phyloP scores from a whole-genome alignment of 345 rosid species.

The Euphorbia lathyris region DNA sequence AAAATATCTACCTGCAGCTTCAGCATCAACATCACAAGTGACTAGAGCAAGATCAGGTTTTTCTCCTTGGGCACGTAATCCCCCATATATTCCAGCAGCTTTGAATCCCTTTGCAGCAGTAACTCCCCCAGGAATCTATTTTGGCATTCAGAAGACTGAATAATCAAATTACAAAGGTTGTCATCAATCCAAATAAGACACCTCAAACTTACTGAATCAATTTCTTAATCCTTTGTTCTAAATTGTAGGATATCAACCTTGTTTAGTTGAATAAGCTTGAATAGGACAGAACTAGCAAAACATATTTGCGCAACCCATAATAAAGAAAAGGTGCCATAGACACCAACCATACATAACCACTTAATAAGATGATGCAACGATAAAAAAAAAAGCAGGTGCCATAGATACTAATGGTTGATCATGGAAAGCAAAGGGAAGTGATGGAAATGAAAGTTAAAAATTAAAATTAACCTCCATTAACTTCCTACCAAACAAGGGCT shows the following conservation, averaged over 20 bases:
- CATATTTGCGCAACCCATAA: neutral
- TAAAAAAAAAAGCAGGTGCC: neutral
- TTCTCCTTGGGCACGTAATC: constrained; percentile 78
- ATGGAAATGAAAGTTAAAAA: too few relatives aligned
- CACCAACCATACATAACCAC: neutral
- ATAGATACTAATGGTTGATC: too few relatives aligned
- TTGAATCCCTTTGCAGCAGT: constrained; percentile 90
- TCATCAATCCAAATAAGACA: neutral
- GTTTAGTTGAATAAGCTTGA: neutral
- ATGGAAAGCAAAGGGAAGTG: too few relatives aligned
- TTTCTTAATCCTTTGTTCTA: neutral
- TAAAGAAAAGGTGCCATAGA: neutral
- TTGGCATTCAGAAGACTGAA: neutral
- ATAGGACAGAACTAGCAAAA: neutral
- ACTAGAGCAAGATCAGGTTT: constrained; percentile 92
- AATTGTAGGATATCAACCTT: neutral
- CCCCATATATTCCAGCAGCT: constrained; percentile 81
- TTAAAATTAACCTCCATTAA: too few relatives aligned
- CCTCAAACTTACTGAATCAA: neutral
- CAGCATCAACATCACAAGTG: constrained; percentile 80
- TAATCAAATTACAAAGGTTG: neutral
- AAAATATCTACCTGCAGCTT: constrained; percentile 56
- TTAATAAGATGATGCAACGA: neutral
- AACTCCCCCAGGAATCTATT: constrained; percentile 84
- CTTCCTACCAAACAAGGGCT: too few relatives aligned